Base-by-base conservation (phyloP, 805 yeast genomes). In the Ogataea pilisensis region DNA sequence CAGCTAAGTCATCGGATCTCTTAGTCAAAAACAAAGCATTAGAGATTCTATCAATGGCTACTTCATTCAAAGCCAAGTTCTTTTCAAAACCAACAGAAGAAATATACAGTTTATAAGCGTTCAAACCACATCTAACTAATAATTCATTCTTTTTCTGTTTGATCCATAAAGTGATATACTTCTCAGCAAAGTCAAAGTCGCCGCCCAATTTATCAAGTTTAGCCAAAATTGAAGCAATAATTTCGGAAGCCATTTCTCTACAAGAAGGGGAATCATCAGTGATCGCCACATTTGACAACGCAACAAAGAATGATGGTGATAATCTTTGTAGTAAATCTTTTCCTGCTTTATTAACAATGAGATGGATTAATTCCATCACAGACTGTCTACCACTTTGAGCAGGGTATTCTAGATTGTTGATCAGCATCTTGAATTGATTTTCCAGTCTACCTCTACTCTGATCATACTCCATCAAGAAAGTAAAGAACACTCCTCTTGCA, bases 391-490 rank as follows among this genome's bases (percentile, higher is more conserved):
- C 99, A 31, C 78, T 72, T 43, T 85, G 85, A 3, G 95, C 80
- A 4, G 95, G 90, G 58, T 93, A 93, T 19, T 80, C 73, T 48
- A 93, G 66, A 59, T 93, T 93, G 41, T 77, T 78, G 8, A 90
- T 85, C 61, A 93, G 69, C 57, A 83, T 80, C 48, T 82, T 79
- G 64, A 91, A 82, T 49, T 87, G 95, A 51, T 82, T 85, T 48
- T 85, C 93, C 35, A 93, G 60, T 48, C 87, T 76, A 4, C 91
- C 89, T 52, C 81, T 74, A 25, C 98, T 89, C 65, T 91, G 97
- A 53, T 95, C 98, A 56, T 86, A 93, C 53, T 89, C 96, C 84
- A 88, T 84, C 55, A 93, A 65, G 53, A 93, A 93, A 53, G 82
- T 89, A 60, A 79, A 84, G 58, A 80, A 93, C 2, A 85, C 79